Base-by-base conservation (phyloP, 75 land plant species). In the Azolla pinnata region DNA sequence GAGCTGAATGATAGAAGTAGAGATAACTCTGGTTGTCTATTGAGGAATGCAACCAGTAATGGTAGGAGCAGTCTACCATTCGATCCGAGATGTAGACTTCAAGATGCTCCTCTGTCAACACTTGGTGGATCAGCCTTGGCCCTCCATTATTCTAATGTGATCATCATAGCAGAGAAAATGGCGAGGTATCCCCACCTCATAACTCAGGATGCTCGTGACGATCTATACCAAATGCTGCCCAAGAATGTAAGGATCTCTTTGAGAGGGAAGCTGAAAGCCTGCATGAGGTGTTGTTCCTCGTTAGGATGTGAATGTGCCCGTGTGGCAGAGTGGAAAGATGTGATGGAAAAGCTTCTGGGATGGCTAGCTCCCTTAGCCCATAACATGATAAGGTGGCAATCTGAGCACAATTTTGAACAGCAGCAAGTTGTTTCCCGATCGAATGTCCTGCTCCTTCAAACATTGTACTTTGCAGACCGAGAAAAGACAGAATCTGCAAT, bases 291-390 rank as follows among this genome's bases (percentile, higher is more conserved):
- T 29, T 44, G 63, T 48, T 33, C 58, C 40, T 60, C 78, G 14
- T 51, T 49, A 16, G 57, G 47, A 20, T 74, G 72, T 56, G 69
- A 82, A 71, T 29, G 70, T 14, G 56, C 12, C 9, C 72, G 77
- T 31, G 82, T 80, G 12, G 66, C 62, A 26, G 76, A 78, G 5
- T 87, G 92, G 87, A 75, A 48, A 35, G 61, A 38, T 1, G 81
- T 73, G 21, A 17, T 87, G 47, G 67, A 35, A 24, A 66, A 60
- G 53, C 81, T 81, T 53, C 46, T 83, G 28, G 75, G 72, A 30
- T 83, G 87, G 87, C 38, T 87, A 44, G 71, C 84, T 16, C 92
- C 92, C 0, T 75, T 87, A 1, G 87, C 92, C 26, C 92, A 87
- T 40, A 81, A 83, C 74, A 87, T 71, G 79, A 68, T 81, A 16